phyloP scores from a whole-genome alignment of 192 early-diverging fungal species.

The Coemansia sp. region DNA sequence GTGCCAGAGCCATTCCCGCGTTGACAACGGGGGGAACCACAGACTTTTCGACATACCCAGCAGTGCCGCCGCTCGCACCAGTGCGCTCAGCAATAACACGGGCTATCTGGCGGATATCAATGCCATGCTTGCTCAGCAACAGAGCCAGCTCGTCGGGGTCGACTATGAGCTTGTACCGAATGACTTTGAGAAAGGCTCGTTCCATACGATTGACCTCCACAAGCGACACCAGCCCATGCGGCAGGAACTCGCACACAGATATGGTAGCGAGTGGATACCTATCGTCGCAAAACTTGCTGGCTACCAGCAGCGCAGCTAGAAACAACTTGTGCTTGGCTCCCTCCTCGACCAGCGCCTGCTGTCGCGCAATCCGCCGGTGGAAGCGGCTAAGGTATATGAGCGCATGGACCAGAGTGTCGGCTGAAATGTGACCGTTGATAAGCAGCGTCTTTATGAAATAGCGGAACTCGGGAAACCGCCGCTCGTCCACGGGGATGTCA shows the following conservation, averaged over 20 bases:
- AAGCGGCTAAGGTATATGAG: conserved; percentile 49
- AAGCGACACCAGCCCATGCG: conserved; percentile 21
- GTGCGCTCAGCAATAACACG: conserved; percentile 17
- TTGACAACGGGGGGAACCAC: not conserved
- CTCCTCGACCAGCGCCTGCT: conserved; percentile 35
- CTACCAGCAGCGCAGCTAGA: conserved; percentile 41
- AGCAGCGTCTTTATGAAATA: conserved; percentile 45
- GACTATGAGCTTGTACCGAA: conserved; percentile 48
- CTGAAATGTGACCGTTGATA: conserved; percentile 45
- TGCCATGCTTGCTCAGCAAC: conserved; percentile 39
- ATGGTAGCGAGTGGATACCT: conserved; percentile 37
- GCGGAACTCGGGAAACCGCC: conserved; percentile 41
- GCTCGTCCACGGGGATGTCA: conserved; percentile 19
- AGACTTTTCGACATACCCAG: not conserved
- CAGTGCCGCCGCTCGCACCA: not conserved
- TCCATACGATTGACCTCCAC: conserved; percentile 47
- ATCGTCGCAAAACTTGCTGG: conserved; percentile 54
- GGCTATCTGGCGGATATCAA: conserved; percentile 46
- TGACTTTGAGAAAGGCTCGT: conserved; percentile 37
- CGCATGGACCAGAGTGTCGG: conserved; percentile 45
- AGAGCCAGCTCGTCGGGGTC: conserved; percentile 42
- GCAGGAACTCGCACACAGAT: conserved; percentile 41
- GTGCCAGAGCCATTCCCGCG: not conserved
- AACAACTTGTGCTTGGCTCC: conserved; percentile 50
- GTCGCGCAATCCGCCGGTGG: conserved; percentile 20